Conservation (phyloP, 768 basidiomycete genomes). For the Dacryopinax spathularia region DNA sequence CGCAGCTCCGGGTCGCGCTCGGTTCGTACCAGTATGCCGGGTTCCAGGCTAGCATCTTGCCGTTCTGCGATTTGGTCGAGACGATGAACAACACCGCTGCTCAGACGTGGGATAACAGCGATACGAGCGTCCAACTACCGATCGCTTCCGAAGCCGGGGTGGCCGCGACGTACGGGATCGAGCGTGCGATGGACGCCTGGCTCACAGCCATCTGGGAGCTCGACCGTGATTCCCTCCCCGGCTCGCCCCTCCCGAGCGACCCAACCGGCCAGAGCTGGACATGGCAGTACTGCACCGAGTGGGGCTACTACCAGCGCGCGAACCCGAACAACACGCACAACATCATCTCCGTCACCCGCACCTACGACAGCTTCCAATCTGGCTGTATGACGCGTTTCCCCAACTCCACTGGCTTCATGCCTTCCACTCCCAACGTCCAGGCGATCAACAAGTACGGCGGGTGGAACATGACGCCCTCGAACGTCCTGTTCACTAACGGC, state of each 20-base stretch:
- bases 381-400: slow-evolving; percentile 33
- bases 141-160: slow-evolving; percentile 28
- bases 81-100: slow-evolving; percentile 30
- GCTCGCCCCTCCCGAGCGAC: background rate
- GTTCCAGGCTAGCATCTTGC: slow-evolving; percentile 26
- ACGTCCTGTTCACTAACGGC: slow-evolving; percentile 36
- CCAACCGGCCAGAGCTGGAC: slow-evolving; percentile 33
- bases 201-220: slow-evolving; percentile 31
- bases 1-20: background rate
- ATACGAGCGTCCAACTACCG: background rate
- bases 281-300: slow-evolving; percentile 42
- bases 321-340: slow-evolving; percentile 33
- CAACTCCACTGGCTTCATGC: slow-evolving; percentile 21
- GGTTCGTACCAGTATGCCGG: background rate
- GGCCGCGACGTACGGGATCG: slow-evolving; percentile 24
- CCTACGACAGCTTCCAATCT: slow-evolving; percentile 33
- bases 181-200: slow-evolving; percentile 30
- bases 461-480: slow-evolving; percentile 38
- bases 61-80: slow-evolving; percentile 37
- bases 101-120: background rate
- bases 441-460: slow-evolving; percentile 39
- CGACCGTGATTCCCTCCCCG: slow-evolving; percentile 33
- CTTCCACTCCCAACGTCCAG: slow-evolving; percentile 28
- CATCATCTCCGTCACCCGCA: slow-evolving; percentile 35
- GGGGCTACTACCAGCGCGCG: slow-evolving; percentile 37